Evolutionary conservation across 192 early-diverging fungal species (phyloP).

Genomic region (Allomyces arbusculus): DNA sequence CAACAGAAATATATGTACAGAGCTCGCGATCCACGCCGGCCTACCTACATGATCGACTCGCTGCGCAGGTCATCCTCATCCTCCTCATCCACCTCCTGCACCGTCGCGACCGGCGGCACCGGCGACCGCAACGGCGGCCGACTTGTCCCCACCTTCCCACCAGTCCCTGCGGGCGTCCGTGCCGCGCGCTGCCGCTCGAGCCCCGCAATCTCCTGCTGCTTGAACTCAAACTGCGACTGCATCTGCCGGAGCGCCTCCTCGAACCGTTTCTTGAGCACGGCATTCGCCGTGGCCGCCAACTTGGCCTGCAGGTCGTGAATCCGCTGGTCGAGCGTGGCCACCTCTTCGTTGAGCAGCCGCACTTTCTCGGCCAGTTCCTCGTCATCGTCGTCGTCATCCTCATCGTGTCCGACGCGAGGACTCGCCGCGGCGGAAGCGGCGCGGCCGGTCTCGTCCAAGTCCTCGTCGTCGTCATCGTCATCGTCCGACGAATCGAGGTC

Average conservation of each 20-base stretch:
- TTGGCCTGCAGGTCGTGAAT: constrained; percentile 32
- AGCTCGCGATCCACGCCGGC: too few species aligned
- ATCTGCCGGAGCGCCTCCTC: constrained; percentile 37
- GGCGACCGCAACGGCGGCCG: too few species aligned
- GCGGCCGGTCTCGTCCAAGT: constrained; percentile 15
- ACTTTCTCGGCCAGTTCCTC: constrained; percentile 16
- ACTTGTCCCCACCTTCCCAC: too few species aligned
- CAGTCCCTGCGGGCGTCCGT: too few species aligned
- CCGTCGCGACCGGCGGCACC: too few species aligned
- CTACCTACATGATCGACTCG: too few species aligned
- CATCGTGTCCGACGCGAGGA: constrained; percentile 14
- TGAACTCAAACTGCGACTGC: constrained; percentile 32
- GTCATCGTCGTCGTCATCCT: constrained; percentile 13
- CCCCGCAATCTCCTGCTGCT: constrained; percentile 34
- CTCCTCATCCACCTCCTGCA: too few species aligned
- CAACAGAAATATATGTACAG: too few species aligned
- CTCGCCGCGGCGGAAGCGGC: constrained; percentile 22
- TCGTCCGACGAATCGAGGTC: constrained; percentile 12
- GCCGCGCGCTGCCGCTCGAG: constrained; percentile 3
- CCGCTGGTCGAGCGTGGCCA: constrained; percentile 34
- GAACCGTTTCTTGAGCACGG: constrained; percentile 56
- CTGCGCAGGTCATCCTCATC: too few species aligned
- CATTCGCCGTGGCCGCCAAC: constrained; percentile 36
- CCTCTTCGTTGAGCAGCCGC: constrained; percentile 31
- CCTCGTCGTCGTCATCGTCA: constrained; percentile 19